A percentile compares a stretch with the other conserved stretches of the same genome.
phyloP scores from a whole-genome alignment of 148 eudicot species.

The Amaranthus cruentus region DNA sequence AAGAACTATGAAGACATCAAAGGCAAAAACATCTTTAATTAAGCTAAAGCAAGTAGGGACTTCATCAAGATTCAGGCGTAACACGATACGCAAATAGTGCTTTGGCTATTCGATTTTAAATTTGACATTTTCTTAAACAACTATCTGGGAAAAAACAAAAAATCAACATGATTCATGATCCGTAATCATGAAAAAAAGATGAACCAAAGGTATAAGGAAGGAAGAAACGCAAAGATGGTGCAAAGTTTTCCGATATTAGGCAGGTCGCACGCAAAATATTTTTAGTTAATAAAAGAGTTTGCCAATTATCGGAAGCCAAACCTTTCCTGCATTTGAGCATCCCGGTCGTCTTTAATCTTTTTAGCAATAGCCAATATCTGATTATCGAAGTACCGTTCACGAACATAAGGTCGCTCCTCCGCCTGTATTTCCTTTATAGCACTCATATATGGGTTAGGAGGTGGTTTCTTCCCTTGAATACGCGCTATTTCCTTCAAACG shows the following conservation, averaged over 20 bases:
- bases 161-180: neutral
- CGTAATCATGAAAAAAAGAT: neutral
- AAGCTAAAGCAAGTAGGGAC: neutral
- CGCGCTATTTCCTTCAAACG: slow-evolving; percentile 67
- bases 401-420: slow-evolving; percentile 64
- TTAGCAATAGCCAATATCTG: slow-evolving; percentile 35
- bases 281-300: neutral
- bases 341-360: slow-evolving; percentile 51
- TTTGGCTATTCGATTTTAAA: neutral
- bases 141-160: neutral
- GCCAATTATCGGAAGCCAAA: slow-evolving; percentile 18
- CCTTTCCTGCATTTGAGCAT: slow-evolving; percentile 44
- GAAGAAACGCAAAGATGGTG: neutral
- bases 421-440: slow-evolving; percentile 89
- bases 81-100: neutral
- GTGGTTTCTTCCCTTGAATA: slow-evolving; percentile 58
- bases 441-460: slow-evolving; percentile 85
- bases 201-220: neutral
- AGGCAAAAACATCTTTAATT: neutral
- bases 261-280: neutral
- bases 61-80: neutral
- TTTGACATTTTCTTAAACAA: neutral
- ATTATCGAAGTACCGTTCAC: slow-evolving; percentile 64
- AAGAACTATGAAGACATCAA: neutral
- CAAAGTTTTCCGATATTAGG: neutral